phyloP scores from a whole-genome alignment of 148 eudicot species.

The Salicornia ramosissima region DNA sequence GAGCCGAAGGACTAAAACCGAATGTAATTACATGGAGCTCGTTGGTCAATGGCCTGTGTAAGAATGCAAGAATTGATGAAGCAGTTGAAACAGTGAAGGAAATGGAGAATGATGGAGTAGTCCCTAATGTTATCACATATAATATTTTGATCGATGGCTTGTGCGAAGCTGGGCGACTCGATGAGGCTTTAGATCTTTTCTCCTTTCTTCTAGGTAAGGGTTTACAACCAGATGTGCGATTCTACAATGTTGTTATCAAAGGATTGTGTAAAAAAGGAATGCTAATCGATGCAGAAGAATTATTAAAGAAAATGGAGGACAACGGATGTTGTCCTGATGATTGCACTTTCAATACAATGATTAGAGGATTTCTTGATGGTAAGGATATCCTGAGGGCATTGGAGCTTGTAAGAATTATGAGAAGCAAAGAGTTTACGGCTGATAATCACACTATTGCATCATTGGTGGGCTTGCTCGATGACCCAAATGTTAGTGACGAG shows the following conservation, averaged over 20 bases:
- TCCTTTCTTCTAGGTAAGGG: conserved; percentile 6
- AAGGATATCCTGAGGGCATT: too few relatives aligned
- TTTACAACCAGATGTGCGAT: neutral
- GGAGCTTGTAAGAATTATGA: too few relatives aligned
- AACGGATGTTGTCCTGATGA: neutral
- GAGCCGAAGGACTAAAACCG: neutral
- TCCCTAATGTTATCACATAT: conserved; percentile 1
- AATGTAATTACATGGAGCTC: conserved; percentile 1
- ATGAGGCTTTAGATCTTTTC: conserved; percentile 7
- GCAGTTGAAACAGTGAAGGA: neutral
- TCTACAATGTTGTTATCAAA: neutral
- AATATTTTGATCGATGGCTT: conserved; percentile 9
- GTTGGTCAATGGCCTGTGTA: conserved; percentile 13
- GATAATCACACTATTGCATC: too few relatives aligned
- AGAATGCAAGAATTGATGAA: conserved; percentile 2
- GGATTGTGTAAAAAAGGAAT: neutral
- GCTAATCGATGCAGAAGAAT: neutral
- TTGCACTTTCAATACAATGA: too few relatives aligned
- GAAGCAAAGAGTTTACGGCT: too few relatives aligned
- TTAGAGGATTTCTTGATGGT: too few relatives aligned
- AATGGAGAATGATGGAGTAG: neutral
- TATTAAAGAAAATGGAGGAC: neutral
- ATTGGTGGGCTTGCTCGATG: too few relatives aligned
- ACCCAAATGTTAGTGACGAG: too few relatives aligned
- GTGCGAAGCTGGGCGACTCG: conserved; percentile 13